Conservation (phyloP, 441 rosid genomes). For the Corymbia calophylla region DNA sequence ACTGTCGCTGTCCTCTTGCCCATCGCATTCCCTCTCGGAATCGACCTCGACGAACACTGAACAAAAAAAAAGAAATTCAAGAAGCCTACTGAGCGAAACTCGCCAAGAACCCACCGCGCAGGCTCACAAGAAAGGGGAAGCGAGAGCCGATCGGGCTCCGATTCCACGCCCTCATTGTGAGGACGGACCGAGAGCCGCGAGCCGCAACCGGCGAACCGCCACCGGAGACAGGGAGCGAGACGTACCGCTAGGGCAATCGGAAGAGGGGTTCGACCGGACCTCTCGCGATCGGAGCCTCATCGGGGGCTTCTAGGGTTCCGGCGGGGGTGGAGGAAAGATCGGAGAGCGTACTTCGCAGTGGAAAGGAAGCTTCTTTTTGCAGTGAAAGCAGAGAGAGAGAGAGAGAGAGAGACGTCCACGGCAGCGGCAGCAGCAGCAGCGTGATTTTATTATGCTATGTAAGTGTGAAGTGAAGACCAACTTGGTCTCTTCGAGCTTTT, state of each 20-base stretch:
- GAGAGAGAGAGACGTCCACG: background rate
- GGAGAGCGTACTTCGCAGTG: background rate
- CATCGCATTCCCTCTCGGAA: background rate
- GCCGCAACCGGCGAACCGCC: background rate
- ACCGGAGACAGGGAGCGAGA: background rate
- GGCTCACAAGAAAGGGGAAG: background rate
- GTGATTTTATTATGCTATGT: background rate
- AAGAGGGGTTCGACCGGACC: background rate
- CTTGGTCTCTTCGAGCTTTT: slow-evolving; percentile 3
- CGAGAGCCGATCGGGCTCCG: background rate
- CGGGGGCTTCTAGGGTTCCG: background rate
- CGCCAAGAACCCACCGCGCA: background rate
- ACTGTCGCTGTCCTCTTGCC: background rate
- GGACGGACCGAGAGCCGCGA: background rate
- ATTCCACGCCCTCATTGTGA: background rate
- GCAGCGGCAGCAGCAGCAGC: background rate
- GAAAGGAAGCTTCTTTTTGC: background rate
- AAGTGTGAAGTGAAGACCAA: background rate
- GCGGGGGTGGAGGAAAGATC: background rate
- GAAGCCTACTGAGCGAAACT: background rate
- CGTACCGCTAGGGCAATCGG: background rate
- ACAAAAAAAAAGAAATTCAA: background rate
- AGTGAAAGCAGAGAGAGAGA: too few species aligned
- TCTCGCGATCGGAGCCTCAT: background rate
- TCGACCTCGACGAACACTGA: background rate